Evolutionary conservation across 2,329 filamentous ascomycete genomes (phyloP).

Genomic region (Fusarium penzigii): DNA sequence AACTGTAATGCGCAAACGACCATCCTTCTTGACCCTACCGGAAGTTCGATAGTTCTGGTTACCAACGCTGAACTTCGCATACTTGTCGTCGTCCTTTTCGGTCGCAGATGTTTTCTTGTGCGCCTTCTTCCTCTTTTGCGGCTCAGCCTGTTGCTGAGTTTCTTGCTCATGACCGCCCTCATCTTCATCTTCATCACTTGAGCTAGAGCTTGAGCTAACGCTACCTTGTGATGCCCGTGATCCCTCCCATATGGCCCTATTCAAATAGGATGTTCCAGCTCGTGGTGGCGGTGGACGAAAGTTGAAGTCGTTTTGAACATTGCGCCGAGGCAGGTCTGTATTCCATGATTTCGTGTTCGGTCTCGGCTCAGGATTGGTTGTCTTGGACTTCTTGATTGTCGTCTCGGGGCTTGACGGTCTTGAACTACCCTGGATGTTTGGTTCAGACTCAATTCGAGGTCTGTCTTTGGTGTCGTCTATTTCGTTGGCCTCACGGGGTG

Average conservation of each 20-base stretch:
- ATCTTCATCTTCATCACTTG: slow-evolving; percentile 5
- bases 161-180: neutral
- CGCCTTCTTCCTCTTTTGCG: slow-evolving; percentile 4
- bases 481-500: slow-evolving; percentile 6
- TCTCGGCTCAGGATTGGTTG: slow-evolving; percentile 11
- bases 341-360: slow-evolving; percentile 21
- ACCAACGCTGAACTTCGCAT: slow-evolving; percentile 52
- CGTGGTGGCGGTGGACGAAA: slow-evolving; percentile 21
- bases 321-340: slow-evolving; percentile 18
- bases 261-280: slow-evolving; percentile 23
- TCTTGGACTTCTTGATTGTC: slow-evolving; percentile 4
- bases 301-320: slow-evolving; percentile 5
- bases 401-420: neutral
- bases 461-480: neutral
- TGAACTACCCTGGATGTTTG: neutral
- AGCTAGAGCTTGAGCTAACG: slow-evolving; percentile 14
- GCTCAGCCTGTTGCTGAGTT: neutral
- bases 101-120: slow-evolving; percentile 2
- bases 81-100: slow-evolving; percentile 27
- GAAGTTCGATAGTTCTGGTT: slow-evolving; percentile 67
- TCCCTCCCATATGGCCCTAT: slow-evolving; percentile 22
- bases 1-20: slow-evolving; percentile 70
- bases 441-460: slow-evolving; percentile 5
- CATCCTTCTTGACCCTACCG: slow-evolving; percentile 68
- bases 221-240: neutral